phyloP scores from a whole-genome alignment of 2,329 filamentous ascomycete species.

The Aspergillus sp. region DNA sequence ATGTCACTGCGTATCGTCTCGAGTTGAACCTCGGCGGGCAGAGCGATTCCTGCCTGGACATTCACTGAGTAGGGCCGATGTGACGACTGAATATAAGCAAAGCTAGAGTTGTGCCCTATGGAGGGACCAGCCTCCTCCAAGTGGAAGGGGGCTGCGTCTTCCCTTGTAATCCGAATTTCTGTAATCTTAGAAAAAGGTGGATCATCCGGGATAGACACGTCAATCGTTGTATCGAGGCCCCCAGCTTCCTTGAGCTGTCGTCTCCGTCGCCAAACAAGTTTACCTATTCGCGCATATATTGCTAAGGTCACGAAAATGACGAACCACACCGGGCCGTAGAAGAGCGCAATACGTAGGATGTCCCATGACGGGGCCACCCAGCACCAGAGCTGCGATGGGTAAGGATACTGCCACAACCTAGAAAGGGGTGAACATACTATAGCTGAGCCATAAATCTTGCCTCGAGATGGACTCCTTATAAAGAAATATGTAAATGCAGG shows the following conservation, averaged over 20 bases:
- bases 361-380: constrained; percentile 71
- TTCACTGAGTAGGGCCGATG: constrained; percentile 34
- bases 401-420: neutral
- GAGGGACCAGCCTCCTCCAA: neutral
- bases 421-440: constrained; percentile 43
- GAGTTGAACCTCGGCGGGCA: constrained; percentile 1
- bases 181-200: constrained; percentile 54
- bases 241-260: constrained; percentile 60
- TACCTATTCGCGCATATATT: constrained; percentile 43
- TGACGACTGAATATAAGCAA: constrained; percentile 1
- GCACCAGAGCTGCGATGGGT: constrained; percentile 70
- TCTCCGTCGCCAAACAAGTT: constrained; percentile 54
- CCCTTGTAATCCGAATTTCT: constrained; percentile 63
- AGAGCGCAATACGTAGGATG: constrained; percentile 69
- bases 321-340: constrained; percentile 59
- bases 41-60: constrained; percentile 26
- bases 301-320: constrained; percentile 40
- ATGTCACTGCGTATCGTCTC: constrained; percentile 7
- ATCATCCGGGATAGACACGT: constrained; percentile 46
- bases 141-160: constrained; percentile 35
- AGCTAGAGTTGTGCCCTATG: neutral
- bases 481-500: constrained; percentile 69
- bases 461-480: constrained; percentile 52
- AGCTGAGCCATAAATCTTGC: constrained; percentile 71
- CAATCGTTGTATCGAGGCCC: constrained; percentile 45